Evolutionary conservation across 2,329 filamentous ascomycete species (phyloP).

Genomic region (Cladosporium velox): DNA sequence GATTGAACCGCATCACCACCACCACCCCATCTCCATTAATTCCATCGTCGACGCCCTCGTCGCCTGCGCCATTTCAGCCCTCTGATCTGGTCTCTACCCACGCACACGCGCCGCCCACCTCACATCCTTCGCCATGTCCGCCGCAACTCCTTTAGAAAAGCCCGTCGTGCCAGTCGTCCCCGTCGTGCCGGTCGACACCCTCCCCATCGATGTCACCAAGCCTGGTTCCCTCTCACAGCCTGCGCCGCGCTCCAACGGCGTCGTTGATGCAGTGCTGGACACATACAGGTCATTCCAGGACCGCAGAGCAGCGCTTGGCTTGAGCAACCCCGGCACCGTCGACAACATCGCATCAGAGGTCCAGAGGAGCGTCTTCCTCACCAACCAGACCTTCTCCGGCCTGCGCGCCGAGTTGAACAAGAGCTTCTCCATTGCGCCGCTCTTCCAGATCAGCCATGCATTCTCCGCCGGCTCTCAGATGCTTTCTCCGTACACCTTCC

Average conservation of each 20-base stretch:
- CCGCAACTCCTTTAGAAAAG: constrained; percentile 31
- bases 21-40: constrained; percentile 5
- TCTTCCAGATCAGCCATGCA: constrained; percentile 97
- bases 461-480: constrained; percentile 90
- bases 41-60: neutral
- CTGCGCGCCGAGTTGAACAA: constrained; percentile 96
- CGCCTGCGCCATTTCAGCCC: constrained; percentile 8
- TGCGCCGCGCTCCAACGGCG: constrained; percentile 31
- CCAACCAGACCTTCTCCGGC: constrained; percentile 95
- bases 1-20: neutral
- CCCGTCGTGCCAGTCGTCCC: constrained; percentile 22
- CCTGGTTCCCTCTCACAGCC: constrained; percentile 27
- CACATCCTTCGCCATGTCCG: constrained; percentile 19
- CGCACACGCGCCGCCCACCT: neutral
- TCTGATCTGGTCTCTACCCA: constrained; percentile 4
- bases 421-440: constrained; percentile 86
- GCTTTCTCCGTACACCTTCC: constrained; percentile 92
- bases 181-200: constrained; percentile 28
- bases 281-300: constrained; percentile 80
- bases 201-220: constrained; percentile 27
- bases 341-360: constrained; percentile 90
- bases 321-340: constrained; percentile 89
- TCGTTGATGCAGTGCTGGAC: constrained; percentile 52
- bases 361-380: constrained; percentile 92
- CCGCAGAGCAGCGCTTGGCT: constrained; percentile 80